Conservation (phyloP, 345 rosid species). For the Salix brachista region DNA sequence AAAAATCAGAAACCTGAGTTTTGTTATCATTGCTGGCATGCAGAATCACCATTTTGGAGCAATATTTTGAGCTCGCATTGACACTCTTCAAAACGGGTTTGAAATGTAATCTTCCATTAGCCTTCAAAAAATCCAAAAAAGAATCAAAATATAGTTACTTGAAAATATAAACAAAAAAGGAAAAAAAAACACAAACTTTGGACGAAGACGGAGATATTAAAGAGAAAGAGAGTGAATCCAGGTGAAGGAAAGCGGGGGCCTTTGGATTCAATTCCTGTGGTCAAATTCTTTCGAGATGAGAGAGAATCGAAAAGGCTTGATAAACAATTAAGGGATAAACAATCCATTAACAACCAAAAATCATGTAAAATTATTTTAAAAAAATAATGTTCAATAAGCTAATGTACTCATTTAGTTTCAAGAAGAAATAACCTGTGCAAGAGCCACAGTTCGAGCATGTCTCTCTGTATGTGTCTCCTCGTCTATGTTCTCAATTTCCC, state of each 20-base stretch:
- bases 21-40: constrained; percentile 82
- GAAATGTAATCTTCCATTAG: constrained; percentile 70
- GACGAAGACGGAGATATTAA: neutral
- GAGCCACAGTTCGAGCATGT: no score
- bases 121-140: neutral
- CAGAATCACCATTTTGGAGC: constrained; percentile 91
- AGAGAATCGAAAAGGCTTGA: no score
- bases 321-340: no score
- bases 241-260: neutral
- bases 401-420: neutral
- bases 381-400: neutral
- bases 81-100: constrained; percentile 55
- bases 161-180: neutral
- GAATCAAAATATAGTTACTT: no score
- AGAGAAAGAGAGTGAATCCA: neutral
- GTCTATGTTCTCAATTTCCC: no score
- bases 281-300: no score
- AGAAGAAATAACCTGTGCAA: constrained; percentile 36
- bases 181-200: neutral
- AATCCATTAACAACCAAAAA: no score
- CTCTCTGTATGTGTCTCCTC: no score
- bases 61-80: constrained; percentile 80
- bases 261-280: no score
- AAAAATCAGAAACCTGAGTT: constrained; percentile 48
- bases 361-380: no score